Conservation (phyloP, 768 basidiomycete species). For the Lactarius pseudohatsudake region DNA sequence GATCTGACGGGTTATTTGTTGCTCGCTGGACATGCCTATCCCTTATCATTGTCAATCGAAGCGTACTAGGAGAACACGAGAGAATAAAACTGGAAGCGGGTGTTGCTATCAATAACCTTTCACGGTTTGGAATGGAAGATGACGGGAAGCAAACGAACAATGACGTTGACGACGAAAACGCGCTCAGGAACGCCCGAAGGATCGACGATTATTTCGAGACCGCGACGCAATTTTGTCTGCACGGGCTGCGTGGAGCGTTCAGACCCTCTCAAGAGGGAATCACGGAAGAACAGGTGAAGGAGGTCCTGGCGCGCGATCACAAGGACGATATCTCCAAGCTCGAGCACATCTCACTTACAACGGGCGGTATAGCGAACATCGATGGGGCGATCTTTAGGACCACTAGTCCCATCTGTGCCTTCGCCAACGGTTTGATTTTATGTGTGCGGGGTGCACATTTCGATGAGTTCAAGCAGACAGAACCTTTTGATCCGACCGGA, state of each 20-base stretch:
- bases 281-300: neutral
- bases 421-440: neutral
- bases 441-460: too few species aligned
- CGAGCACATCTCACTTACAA: neutral
- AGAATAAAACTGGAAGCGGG: neutral
- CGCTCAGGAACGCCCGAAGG: neutral
- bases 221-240: neutral
- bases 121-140: neutral
- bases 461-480: neutral
- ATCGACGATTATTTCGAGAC: neutral
- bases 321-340: neutral
- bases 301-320: neutral
- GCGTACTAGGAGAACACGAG: too few species aligned
- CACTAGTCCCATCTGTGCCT: fast-evolving
- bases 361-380: neutral
- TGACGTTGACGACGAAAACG: neutral
- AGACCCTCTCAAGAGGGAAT: neutral
- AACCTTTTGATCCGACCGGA: too few species aligned
- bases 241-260: neutral
- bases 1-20: neutral
- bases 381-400: neutral
- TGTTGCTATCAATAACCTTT: neutral
- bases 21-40: neutral
- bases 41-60: neutral
- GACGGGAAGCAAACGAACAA: neutral